Evolutionary conservation across 176 grass and related monocot genomes (phyloP).

Genomic region (Saccharum spontaneum): DNA sequence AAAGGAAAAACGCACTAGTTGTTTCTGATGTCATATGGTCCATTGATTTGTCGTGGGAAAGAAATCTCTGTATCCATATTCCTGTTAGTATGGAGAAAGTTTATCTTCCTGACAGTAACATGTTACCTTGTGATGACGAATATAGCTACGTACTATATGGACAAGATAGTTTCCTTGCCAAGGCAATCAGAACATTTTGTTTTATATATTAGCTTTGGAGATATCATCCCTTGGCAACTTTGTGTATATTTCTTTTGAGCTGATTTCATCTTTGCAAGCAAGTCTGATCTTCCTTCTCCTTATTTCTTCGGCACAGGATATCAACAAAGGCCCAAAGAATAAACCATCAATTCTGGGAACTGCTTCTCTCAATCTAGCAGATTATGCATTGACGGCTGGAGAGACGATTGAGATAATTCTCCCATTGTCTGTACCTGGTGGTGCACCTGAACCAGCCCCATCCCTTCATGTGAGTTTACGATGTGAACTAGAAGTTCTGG

Average conservation of each 20-base stretch:
- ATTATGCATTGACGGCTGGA: conserved; percentile 55
- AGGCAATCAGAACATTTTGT: background rate
- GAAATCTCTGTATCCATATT: background rate
- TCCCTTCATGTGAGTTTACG: conserved; percentile 73
- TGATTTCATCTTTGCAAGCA: background rate
- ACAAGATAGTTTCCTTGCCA: conserved; percentile 15
- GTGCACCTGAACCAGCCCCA: conserved; percentile 38
- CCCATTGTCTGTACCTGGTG: conserved; percentile 54
- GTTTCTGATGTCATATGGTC: conserved; percentile 19
- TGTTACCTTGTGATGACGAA: conserved; percentile 9
- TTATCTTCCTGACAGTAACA: conserved; percentile 23
- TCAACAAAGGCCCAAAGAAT: conserved; percentile 64
- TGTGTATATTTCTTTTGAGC: background rate
- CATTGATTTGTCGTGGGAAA: background rate
- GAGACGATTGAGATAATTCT: conserved; percentile 73
- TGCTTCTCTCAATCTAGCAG: conserved; percentile 64
- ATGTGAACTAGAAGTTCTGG: conserved; percentile 22
- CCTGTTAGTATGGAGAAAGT: conserved; percentile 6
- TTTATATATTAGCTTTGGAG: background rate
- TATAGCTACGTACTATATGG: background rate
- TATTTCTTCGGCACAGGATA: conserved; percentile 33
- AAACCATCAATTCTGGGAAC: conserved; percentile 81
- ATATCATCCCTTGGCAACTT: conserved; percentile 12
- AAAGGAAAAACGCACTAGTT: background rate
- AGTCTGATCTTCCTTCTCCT: conserved; percentile 26